Evolutionary conservation across 305 asterid species (phyloP), one percentile per base, ranked within the genome.

Genomic region (Nicotiana rustica): DNA sequence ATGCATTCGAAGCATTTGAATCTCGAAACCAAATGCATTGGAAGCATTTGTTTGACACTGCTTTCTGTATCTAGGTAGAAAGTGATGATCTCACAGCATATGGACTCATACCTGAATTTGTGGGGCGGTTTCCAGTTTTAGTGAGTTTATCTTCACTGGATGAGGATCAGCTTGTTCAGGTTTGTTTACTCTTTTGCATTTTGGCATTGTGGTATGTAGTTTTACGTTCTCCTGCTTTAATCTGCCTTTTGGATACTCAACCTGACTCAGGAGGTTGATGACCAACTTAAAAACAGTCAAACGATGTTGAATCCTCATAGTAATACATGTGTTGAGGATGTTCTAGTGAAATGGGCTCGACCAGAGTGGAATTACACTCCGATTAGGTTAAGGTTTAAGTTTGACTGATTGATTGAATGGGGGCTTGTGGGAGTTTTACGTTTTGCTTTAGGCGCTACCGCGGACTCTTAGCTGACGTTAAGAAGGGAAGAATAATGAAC

Each of bases 71-170:
- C 84, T 91, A 93, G 97, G 95, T 92, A 59, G 97, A 93, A 86
- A 92, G 97, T 86, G 88, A 85, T 78, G 98, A 94, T 83, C 97
- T 94, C 71, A 91, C 93, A 64, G 89, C 96, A 33, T 90, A 93
- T 83, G 98, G 98, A 81, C 95, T 93, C 81, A 92, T 92, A 86
- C 97, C 98, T 78, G 98, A 93, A 88, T 93, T 93, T 61, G 96
- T 93, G 86, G 97, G 97, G 75, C 89, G 98, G 38, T 86, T 93
- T 84, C 98, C 98, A 35, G 86, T 93, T 84, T 87, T 93, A 80
- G 93, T 92, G 86, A 92, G 92, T 85, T 85, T 93, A 79, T 88
- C 96, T 80, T 92, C 95, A 85, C 92, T 93, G 18, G 87, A 90
- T 88, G 97, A 89, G 85, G 91, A 89, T 84, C 93, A 92, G 83